phyloP scores from a whole-genome alignment of 257 asterid species.

The Petunia secreta region DNA sequence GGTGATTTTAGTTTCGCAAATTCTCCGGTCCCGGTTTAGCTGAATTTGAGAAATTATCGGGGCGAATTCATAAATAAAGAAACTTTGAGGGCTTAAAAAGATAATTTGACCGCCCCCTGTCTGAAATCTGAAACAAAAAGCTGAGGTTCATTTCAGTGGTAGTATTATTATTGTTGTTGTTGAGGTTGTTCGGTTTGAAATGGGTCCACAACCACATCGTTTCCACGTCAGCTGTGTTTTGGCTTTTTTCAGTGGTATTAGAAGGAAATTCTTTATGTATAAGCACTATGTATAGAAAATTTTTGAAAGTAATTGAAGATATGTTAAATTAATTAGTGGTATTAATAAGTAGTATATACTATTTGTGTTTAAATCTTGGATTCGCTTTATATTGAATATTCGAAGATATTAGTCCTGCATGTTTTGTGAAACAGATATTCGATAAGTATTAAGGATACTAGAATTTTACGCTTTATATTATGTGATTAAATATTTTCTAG shows the following conservation, averaged over 20 bases:
- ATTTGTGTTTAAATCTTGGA: background rate
- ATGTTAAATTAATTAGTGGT: too few relatives aligned
- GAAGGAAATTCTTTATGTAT: background rate
- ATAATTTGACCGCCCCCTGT: background rate
- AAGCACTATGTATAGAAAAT: background rate
- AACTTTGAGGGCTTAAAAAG: background rate
- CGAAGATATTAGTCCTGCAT: too few relatives aligned
- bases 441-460: too few relatives aligned
- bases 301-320: too few relatives aligned
- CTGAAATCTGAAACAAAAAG: background rate
- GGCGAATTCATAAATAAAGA: background rate
- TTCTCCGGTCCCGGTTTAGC: background rate
- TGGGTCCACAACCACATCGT: conserved; percentile 6
- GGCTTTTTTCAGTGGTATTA: background rate
- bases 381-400: background rate
- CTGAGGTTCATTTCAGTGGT: background rate
- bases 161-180: background rate
- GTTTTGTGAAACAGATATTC: too few relatives aligned
- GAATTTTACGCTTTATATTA: background rate
- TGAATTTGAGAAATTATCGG: background rate
- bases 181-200: background rate
- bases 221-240: background rate
- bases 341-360: too few relatives aligned
- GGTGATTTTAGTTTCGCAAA: background rate
- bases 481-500: background rate